Conservation (phyloP, 2,329 filamentous ascomycete species). For the Colletotrichum lini region DNA sequence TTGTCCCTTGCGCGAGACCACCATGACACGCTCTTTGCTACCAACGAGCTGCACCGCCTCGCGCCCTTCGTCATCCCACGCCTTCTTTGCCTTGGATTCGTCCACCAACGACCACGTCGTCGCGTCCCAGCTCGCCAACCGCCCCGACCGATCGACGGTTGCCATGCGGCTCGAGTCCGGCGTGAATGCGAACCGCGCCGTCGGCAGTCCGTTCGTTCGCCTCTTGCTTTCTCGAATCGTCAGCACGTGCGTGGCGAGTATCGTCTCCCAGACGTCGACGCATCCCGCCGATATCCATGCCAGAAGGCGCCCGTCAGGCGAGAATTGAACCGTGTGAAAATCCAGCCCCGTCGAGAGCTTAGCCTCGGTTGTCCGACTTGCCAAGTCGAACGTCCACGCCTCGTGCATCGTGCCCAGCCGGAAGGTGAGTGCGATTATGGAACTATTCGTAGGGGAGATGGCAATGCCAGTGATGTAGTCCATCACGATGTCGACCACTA, state of each 20-base stretch:
- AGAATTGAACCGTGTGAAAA: constrained; percentile 27
- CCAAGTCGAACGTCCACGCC: constrained; percentile 24
- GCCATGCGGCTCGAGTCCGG: constrained; percentile 24
- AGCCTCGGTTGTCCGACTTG: constrained; percentile 3
- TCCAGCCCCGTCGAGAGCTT: constrained; percentile 7
- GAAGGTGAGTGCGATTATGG: constrained; percentile 18
- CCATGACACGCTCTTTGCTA: constrained; percentile 14
- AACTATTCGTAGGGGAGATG: constrained; percentile 9
- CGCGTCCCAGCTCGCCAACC: constrained; percentile 15
- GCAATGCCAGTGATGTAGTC: constrained; percentile 34
- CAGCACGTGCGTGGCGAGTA: constrained; percentile 28
- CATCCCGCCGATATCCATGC: constrained; percentile 17
- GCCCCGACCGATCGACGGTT: constrained; percentile 14
- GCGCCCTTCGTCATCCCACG: constrained; percentile 14
- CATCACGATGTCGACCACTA: constrained; percentile 17
- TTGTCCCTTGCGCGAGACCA: constrained; percentile 12
- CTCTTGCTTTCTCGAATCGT: constrained; percentile 16
- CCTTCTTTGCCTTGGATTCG: constrained; percentile 27
- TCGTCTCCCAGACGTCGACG: constrained; percentile 33
- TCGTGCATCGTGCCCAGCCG: constrained; percentile 1
- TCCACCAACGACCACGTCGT: constrained; percentile 10
- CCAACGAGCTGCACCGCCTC: constrained; percentile 31
- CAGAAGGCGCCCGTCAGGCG: constrained; percentile 27
- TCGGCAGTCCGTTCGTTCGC: constrained; percentile 8
- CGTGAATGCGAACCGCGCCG: constrained; percentile 16